Percentiles rank a stretch among this genome's conserved stretches.
Evolutionary conservation across 352 stramenopile species (phyloP).

Genomic region (Phytophthora megakarya): DNA sequence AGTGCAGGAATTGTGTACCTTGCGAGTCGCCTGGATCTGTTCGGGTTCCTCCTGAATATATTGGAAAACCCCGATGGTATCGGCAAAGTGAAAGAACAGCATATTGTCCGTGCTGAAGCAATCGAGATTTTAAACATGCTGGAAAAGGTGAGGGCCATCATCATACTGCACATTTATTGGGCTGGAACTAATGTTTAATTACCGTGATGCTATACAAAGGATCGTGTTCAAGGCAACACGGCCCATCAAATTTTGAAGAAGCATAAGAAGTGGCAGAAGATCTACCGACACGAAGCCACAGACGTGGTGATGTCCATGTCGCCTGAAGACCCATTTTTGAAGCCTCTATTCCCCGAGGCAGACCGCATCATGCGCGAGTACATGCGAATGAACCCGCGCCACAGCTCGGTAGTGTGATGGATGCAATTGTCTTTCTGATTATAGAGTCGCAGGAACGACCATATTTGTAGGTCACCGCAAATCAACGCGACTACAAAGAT

Average conservation of each 20-base stretch:
- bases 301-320: slow-evolving; percentile 47
- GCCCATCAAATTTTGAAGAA: slow-evolving; percentile 87
- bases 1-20: slow-evolving; percentile 76
- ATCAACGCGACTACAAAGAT: slow-evolving; percentile 15
- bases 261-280: slow-evolving; percentile 90
- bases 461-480: slow-evolving; percentile 7
- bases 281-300: slow-evolving; percentile 60
- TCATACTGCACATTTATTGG: not conserved
- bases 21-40: slow-evolving; percentile 67
- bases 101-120: slow-evolving; percentile 65
- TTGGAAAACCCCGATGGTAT: slow-evolving; percentile 64
- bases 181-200: slow-evolving; percentile 6
- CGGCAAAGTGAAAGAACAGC: slow-evolving; percentile 63
- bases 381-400: slow-evolving; percentile 37
- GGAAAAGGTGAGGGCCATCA: slow-evolving; percentile 60
- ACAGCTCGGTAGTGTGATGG: slow-evolving; percentile 29
- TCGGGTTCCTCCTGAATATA: slow-evolving; percentile 78
- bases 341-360: slow-evolving; percentile 56
- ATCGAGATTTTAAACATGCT: slow-evolving; percentile 83
- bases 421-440: not conserved
- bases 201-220: too few relatives aligned
- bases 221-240: slow-evolving; percentile 68
- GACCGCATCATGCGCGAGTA: slow-evolving; percentile 66
- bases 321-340: slow-evolving; percentile 77
- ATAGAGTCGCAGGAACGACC: not conserved